Evolutionary conservation across 441 rosid genomes (phyloP), one percentile per base, ranked within the genome.

Genomic region (Croton laevigatus): DNA sequence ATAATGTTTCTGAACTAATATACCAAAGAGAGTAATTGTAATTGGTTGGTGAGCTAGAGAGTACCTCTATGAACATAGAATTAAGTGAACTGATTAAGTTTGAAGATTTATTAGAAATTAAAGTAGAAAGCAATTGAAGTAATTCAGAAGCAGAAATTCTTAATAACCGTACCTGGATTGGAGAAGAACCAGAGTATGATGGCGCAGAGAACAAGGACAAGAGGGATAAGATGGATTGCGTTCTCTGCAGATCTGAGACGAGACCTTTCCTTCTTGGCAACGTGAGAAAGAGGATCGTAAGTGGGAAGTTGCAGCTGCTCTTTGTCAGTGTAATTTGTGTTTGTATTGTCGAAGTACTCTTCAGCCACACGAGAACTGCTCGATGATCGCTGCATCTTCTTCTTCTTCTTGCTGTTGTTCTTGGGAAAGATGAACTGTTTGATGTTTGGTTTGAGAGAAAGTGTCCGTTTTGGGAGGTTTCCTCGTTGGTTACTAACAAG

Each of bases 171-270:
- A 85, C 89, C 92, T 74, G 86, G 78, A 68, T 54, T 17, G 70
- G 97, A 89, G 85, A 85, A 89, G 83, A 91, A 78, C 95, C 97
- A 91, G 71, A 94, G 96, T 59, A 94, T 62, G 72, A 80, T 51
- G 54, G 84, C 87, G 69, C 87, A 89, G 45, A 89, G 74, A 36
- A 83, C 46, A 48, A 91, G 90, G 40, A 94, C 51, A 22, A 91
- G 66, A 71, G 97, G 98, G 76, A 94, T 90, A 65, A 83, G 63
- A 79, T 93, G 97, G 76, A 93, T 70, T 14, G 88, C 83, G 71
- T 85, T 85, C 84, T 94, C 88, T 8, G 98, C 90, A 67, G 79
- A 82, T 85, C 93, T 82, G 73, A 83, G 74, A 46, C 87, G 83
- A 11, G 85, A 81, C 37, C 75, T 85, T 74, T 88, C 91, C 76